Evolutionary conservation across 345 rosid genomes (phyloP), one percentile per base, ranked within the genome.

Genomic region (Brassica carinata): DNA sequence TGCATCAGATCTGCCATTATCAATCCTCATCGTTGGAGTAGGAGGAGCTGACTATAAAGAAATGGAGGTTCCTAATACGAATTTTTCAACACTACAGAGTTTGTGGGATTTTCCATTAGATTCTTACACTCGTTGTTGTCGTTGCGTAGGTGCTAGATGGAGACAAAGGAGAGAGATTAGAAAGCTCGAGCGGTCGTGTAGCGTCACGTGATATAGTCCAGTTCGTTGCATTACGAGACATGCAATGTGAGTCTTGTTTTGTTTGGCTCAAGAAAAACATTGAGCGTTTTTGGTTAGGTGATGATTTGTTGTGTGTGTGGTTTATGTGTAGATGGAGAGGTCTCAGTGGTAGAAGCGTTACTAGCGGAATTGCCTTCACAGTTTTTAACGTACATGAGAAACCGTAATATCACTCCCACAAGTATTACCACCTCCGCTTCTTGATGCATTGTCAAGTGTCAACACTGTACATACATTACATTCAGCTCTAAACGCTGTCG

Each of bases 21-120:
- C 97, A 53, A 92, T 95, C 82, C 91, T 95, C 58, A 91, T 95
- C 51, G 94, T 95, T 70, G 98, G 99, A 68, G 99, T 95, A 10
- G 99, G 99, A 80, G 99, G 99, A 85, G 99, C 98, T 10, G 99
- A 95, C 83, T 95, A 89, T 78, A 95, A 91, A 86, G 98, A 95
- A 86, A 95, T 95, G 99, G 98, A 95, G 99, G 98, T 92, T 36
- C 18, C 3, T 23, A 1, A n/a, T 1, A 15, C 7, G 45, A 45
- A 10, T 7, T 3, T 7, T 3, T 8, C 14, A 51, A 51, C 48
- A 23, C 30, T 65, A 61, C 19, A n/a, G 0, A 9, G 4, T 15
- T 13, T 55, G 26, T 53, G 33, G 36, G n/a, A n/a, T 13, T 67
- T 43, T 7, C 15, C 14, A 29, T 13, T 61, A 15, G 48, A 67